Evolutionary conservation across 139 green algal species (phyloP), one percentile per base, ranked within the genome.

Genomic region (Eudorina sp.): DNA sequence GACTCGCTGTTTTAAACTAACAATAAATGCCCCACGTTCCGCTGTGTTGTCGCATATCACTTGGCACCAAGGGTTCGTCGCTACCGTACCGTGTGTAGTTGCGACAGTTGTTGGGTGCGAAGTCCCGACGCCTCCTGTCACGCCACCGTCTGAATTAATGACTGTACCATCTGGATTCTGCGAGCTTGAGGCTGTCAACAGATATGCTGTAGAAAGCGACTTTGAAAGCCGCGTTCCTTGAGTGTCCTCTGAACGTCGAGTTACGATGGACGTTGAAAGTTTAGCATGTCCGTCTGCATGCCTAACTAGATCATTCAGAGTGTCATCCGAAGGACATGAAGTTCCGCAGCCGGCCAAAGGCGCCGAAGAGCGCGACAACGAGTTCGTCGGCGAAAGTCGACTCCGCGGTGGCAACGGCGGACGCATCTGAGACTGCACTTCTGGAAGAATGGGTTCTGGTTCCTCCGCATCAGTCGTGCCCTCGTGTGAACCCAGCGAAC

Each of bases 161-260:
- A 25, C 14, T 9, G 16, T 19, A 34, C 34, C 31, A 34, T 79
- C 70, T 41, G 41, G 70, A 53, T 23, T 11, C 34, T 58, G 70
- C 1, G 6, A 34, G 41, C 70, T 53, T 16, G 70, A 41, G 13
- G 4, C 40, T 16, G 70, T 27, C 9, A 53, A 29, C 21, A 79
- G 70, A 13, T 79, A 53, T 8, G 73, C 73, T 41, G 73, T 81
- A 1, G 73, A 81, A 9, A 81, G 45, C 29, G 73, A 81, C 9
- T 81, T 81, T 41, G 73, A 16, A 8, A 81, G 43, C 7, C 73
- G 45, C 45, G 73, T 31, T 8, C 45, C 40, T 53, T 41, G 70
- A 40, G 5, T 81, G 73, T 81, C 73, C n/a, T 81, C 73, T 19
- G 73, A 81, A n/a, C 73, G 73, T 7, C 73, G 73, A 53, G 23